phyloP scores from a whole-genome alignment of 2,329 filamentous ascomycete genomes.

The Aspergillus phoenicis region DNA sequence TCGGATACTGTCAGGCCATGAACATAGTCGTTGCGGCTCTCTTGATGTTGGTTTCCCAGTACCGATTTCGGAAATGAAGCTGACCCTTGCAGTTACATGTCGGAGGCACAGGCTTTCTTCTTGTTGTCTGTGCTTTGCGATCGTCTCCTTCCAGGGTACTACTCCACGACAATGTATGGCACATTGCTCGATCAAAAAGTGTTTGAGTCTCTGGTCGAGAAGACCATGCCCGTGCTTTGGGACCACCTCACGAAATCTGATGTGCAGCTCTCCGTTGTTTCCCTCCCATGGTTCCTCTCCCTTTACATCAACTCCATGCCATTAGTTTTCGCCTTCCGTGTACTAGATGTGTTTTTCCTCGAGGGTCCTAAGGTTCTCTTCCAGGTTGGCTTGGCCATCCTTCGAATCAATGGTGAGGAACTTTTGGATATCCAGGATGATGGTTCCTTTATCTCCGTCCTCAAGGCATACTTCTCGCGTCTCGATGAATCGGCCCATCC shows the following conservation, averaged over 20 bases:
- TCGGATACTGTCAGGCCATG: constrained; percentile 99
- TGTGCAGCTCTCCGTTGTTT: constrained; percentile 95
- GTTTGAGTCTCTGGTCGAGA: constrained; percentile 96
- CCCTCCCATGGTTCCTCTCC: constrained; percentile 95
- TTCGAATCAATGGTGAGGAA: constrained; percentile 96
- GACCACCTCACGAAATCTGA: constrained; percentile 97
- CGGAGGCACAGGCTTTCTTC: constrained; percentile 93
- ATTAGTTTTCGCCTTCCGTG: constrained; percentile 92
- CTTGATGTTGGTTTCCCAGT: constrained; percentile 66
- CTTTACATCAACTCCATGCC: constrained; percentile 99
- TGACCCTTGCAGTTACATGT: constrained; percentile 73
- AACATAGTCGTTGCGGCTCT: constrained; percentile 98
- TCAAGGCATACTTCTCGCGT: constrained; percentile 91
- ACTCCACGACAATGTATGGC: constrained; percentile 98
- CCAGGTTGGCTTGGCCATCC: constrained; percentile 93
- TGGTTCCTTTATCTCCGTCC: constrained; percentile 91
- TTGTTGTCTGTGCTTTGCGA: constrained; percentile 89
- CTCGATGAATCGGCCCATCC: constrained; percentile 96
- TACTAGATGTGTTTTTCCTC: constrained; percentile 96
- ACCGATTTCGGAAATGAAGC: not conserved
- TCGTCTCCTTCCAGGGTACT: constrained; percentile 90
- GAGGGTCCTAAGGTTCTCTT: constrained; percentile 97
- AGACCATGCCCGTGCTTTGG: constrained; percentile 98
- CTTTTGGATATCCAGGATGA: constrained; percentile 91
- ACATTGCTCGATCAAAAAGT: constrained; percentile 95